Percentiles rank a stretch among this genome's conserved stretches.
phyloP scores from a whole-genome alignment of 495 filamentous ascomycete species.

The Rusavskia elegans region DNA sequence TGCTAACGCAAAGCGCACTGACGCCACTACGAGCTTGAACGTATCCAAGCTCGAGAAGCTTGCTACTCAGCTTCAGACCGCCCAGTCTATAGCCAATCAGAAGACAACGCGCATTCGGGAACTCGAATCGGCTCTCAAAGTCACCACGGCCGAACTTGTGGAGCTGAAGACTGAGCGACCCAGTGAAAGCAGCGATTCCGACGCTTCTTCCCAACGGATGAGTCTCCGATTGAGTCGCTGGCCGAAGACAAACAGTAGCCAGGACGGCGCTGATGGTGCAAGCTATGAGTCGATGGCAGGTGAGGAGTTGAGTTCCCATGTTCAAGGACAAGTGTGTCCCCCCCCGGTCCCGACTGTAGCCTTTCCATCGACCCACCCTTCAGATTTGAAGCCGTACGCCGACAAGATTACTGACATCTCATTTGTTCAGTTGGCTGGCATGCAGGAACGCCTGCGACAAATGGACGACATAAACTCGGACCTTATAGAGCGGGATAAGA shows the following conservation, averaged over 20 bases:
- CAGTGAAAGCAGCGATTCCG: constrained; percentile 12
- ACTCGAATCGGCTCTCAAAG: constrained; percentile 17
- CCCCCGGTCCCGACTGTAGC: constrained; percentile 13
- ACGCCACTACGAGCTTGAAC: no score
- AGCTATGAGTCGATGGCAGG: constrained; percentile 26
- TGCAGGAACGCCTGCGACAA: constrained; percentile 6
- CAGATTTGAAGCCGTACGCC: background rate
- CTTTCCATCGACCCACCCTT: background rate
- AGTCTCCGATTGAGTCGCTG: constrained; percentile 27
- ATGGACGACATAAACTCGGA: constrained; percentile 5
- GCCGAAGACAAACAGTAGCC: constrained; percentile 16
- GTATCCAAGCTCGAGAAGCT: background rate
- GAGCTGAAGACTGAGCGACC: constrained; percentile 18
- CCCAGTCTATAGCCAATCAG: constrained; percentile 8
- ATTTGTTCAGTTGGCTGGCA: constrained; percentile 4
- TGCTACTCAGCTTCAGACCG: background rate
- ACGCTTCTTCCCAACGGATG: constrained; percentile 2
- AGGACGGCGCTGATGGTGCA: constrained; percentile 17
- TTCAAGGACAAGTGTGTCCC: constrained; percentile 38
- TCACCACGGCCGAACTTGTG: constrained; percentile 21
- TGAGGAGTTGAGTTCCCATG: constrained; percentile 38
- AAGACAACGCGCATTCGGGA: constrained; percentile 28
- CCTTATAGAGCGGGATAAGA: background rate
- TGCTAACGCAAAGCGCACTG: no score
- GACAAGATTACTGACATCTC: background rate